Evolutionary conservation across 2,329 filamentous ascomycete species (phyloP).

Genomic region (Colletotrichum lindemuthianum): DNA sequence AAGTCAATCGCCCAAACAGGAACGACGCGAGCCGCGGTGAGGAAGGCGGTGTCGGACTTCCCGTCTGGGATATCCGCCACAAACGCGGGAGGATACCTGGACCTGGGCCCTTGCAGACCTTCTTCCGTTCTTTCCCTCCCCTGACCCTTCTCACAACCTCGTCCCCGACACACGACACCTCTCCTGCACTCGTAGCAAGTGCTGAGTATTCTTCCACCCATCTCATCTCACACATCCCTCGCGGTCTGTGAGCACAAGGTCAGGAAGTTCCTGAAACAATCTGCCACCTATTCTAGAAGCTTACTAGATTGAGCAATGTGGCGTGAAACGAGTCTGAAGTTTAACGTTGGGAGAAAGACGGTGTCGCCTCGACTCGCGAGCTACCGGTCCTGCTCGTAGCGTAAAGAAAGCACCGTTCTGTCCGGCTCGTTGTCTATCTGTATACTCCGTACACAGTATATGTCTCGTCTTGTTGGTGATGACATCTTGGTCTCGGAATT

Average conservation of each 20-base stretch:
- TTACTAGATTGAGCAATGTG: slow-evolving; percentile 18
- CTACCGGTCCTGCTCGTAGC: not conserved
- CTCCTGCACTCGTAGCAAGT: no score
- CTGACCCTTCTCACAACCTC: no score
- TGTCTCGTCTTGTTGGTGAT: no score
- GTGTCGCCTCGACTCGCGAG: not conserved
- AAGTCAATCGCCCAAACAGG: slow-evolving; percentile 10
- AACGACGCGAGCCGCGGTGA: not conserved
- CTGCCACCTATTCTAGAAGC: slow-evolving; percentile 30
- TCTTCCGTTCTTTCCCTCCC: no score
- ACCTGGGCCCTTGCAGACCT: no score
- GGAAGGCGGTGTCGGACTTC: not conserved
- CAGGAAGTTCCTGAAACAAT: slow-evolving; percentile 16
- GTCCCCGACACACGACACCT: no score
- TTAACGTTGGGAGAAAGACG: not conserved
- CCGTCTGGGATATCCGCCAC: slow-evolving; percentile 4
- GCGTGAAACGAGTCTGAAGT: slow-evolving; percentile 25
- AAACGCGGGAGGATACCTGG: no score
- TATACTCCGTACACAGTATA: no score
- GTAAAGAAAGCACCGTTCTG: not conserved
- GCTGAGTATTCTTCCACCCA: not conserved
- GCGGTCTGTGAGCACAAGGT: slow-evolving; percentile 3
- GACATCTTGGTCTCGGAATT: slow-evolving; percentile 12
- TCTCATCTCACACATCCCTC: not conserved
- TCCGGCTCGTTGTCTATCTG: no score